phyloP scores from a whole-genome alignment of 2,329 filamentous ascomycete genomes.

The Colletotrichum zoysiae region DNA sequence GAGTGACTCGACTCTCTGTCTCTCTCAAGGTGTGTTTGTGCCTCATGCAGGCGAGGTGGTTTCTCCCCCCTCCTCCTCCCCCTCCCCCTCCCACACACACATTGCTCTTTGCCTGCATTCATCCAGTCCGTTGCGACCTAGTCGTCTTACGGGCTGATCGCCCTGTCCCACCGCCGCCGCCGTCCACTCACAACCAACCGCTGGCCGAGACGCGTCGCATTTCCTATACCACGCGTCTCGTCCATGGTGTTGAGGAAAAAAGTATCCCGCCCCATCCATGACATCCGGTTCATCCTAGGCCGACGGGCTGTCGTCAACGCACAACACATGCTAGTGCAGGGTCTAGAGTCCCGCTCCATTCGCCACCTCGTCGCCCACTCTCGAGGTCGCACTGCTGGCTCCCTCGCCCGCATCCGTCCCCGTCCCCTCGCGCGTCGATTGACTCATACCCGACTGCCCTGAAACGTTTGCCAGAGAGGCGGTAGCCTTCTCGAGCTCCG shows the following conservation, averaged over 20 bases:
- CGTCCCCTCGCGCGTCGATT: conserved; percentile 32
- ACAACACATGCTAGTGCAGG: conserved; percentile 5
- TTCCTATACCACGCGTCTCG: conserved; percentile 40
- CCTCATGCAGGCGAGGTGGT: conserved; percentile 41
- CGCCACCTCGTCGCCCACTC: conserved; percentile 29
- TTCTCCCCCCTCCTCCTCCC: neutral
- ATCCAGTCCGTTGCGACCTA: conserved; percentile 25
- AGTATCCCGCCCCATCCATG: conserved; percentile 6
- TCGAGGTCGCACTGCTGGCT: conserved; percentile 23
- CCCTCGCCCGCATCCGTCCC: conserved; percentile 36
- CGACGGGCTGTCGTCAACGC: conserved; percentile 4
- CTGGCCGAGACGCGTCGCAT: conserved; percentile 37
- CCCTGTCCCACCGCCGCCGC: conserved; percentile 18
- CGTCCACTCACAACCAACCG: conserved; percentile 29
- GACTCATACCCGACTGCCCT: conserved; percentile 38
- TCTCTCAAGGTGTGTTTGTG: conserved; percentile 11
- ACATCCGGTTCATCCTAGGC: conserved; percentile 16
- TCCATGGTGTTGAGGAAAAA: conserved; percentile 38
- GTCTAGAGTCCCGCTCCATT: conserved; percentile 32
- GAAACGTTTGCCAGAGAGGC: conserved; percentile 29
- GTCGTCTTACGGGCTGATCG: conserved; percentile 6
- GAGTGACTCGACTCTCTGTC: neutral
- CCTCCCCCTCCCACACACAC: conserved; percentile 17
- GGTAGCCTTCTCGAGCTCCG: conserved; percentile 32
- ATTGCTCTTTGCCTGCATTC: conserved; percentile 12